Base-by-base conservation (phyloP, 1,284 basidiomycete species). In the Erythrobasidium hasegawianum region DNA sequence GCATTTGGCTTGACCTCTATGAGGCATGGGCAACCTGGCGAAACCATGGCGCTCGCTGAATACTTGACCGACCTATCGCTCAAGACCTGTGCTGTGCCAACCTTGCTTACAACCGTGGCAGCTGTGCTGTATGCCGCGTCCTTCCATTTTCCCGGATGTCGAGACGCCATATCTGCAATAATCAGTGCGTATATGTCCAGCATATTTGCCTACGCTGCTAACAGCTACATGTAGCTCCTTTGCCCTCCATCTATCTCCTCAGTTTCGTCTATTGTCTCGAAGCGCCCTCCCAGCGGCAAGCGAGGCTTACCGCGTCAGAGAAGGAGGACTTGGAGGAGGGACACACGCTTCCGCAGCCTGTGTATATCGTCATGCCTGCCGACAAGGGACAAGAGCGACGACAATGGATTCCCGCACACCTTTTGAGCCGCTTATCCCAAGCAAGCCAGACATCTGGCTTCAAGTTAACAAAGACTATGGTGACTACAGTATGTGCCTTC, bases 171-270 rank as follows among this genome's bases (percentile, higher is more conserved):
- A 4, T 33, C 33, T 4, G 33, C 33, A 4, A 33, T 49, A 38
- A 24, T 47, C 22, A 24, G 22, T 18, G 8, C 14, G n/a, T 47
- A 7, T 38, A 52, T 61, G 13, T 26, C n/a, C n/a, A n/a, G n/a
- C n/a, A n/a, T n/a, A n/a, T n/a, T n/a, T n/a, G n/a, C n/a, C n/a
- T n/a, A n/a, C n/a, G n/a, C n/a, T n/a, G n/a, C n/a, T n/a, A n/a
- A n/a, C n/a, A n/a, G n/a, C n/a, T 13, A 4, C 13, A 2, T n/a
- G 7, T 40, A 64, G 61, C 61, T 18, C 56, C 47, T 14, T 43
- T 64, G 4, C 61, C 61, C n/a, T 64, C 61, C 4, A 27, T 64
- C 4, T 64, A 64, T 33, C 38, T 64, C 26, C 54, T 64, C 3
- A 54, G 49, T 2, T 64, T 64, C 16, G 54, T 57, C 3, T 64